Evolutionary conservation across 768 basidiomycete species (phyloP).

Genomic region (Boletus barrowsii): DNA sequence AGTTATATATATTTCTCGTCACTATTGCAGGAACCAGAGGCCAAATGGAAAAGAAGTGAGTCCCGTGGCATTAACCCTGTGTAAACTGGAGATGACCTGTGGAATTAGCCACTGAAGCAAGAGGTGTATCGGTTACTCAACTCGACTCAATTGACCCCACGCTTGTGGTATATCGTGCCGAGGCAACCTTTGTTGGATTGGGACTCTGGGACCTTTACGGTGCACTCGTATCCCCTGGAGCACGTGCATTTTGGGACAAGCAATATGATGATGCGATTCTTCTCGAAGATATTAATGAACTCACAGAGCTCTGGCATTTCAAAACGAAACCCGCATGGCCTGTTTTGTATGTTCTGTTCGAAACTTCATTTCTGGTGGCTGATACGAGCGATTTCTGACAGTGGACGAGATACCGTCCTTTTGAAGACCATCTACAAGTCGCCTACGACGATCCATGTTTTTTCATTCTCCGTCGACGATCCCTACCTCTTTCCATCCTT

Average conservation of each 20-base stretch:
- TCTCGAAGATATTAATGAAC: slow-evolving; percentile 85
- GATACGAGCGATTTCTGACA: slow-evolving; percentile 30
- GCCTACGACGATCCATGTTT: slow-evolving; percentile 90
- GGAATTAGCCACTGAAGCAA: slow-evolving; percentile 67
- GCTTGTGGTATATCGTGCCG: slow-evolving; percentile 91
- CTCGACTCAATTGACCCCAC: slow-evolving; percentile 97
- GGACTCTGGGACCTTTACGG: slow-evolving; percentile 93
- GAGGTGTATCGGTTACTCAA: slow-evolving; percentile 92
- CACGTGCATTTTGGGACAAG: slow-evolving; percentile 84
- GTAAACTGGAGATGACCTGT: slow-evolving; percentile 1
- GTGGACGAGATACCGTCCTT: slow-evolving; percentile 86
- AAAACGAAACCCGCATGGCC: slow-evolving; percentile 94
- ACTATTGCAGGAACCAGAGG: slow-evolving; percentile 93
- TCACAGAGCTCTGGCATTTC: slow-evolving; percentile 91
- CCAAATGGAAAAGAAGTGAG: slow-evolving; percentile 92
- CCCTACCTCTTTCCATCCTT: slow-evolving; percentile 77
- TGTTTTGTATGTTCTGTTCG: slow-evolving; percentile 62
- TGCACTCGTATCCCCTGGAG: slow-evolving; percentile 82
- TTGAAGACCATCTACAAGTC: slow-evolving; percentile 97
- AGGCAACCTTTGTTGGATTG: slow-evolving; percentile 95
- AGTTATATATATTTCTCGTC: slow-evolving; percentile 99
- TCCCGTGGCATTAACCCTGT: slow-evolving; percentile 7
- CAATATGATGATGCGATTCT: slow-evolving; percentile 82
- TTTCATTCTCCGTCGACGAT: slow-evolving; percentile 92
- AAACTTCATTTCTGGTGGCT: slow-evolving; percentile 10